These are phyloP conservation scores for Polytrichum formosum DNA, from an alignment of 225 moss, liverwort and hornwort species.

Conservation along the genomic window DNA sequence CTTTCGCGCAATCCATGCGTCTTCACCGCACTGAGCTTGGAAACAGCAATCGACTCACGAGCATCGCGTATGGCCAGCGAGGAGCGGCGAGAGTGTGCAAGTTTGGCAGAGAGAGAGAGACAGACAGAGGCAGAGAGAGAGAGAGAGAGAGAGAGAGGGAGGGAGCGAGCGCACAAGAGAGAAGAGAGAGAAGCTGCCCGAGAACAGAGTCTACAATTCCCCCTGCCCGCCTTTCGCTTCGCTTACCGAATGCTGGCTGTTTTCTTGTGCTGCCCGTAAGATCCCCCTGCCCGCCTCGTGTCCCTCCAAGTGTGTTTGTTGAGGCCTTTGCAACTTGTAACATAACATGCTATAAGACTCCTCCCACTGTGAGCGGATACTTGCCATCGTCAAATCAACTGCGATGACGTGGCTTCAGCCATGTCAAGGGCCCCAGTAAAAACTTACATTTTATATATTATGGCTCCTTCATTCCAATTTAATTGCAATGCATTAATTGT, in stretches of 20 bases:
- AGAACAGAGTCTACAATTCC: background rate
- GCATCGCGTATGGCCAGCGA: background rate
- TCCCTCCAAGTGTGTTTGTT: too few relatives aligned
- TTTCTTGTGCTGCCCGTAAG: background rate
- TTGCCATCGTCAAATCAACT: too few relatives aligned
- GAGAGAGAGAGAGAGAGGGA: too few relatives aligned
- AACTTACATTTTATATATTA: too few relatives aligned
- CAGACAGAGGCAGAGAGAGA: background rate
- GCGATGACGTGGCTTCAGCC: too few relatives aligned
- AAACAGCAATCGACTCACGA: background rate
- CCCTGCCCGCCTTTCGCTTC: background rate
- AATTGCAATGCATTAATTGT: too few relatives aligned
- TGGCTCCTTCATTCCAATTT: too few relatives aligned
- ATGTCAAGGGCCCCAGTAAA: too few relatives aligned
- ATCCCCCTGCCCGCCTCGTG: background rate
- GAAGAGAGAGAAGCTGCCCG: background rate
- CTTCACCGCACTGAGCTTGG: background rate
- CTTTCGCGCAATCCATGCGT: background rate
- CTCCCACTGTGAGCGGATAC: too few relatives aligned
- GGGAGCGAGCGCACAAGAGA: background rate
- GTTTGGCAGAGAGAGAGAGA: background rate
- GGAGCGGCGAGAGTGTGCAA: background rate
- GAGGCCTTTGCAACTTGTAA: too few relatives aligned
- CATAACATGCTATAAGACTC: too few relatives aligned
- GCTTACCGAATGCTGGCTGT: background rate